Evolutionary conservation across 805 yeast genomes (phyloP).

Genomic region (Komagataella kurtzmanii): DNA sequence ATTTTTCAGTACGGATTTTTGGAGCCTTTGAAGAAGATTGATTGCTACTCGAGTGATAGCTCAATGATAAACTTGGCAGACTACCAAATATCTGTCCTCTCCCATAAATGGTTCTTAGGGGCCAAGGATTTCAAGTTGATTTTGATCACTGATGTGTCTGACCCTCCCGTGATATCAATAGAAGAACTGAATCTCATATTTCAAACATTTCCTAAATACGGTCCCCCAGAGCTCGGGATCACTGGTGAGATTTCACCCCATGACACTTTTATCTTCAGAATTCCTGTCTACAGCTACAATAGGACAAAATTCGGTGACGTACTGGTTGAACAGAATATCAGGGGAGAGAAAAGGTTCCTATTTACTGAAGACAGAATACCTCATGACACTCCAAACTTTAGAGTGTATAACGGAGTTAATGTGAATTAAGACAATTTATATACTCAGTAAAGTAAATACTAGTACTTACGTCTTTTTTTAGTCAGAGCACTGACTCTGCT

Average conservation of each 20-base stretch:
- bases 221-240: neutral
- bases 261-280: neutral
- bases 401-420: neutral
- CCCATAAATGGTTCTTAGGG: neutral
- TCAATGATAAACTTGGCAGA: neutral
- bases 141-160: neutral
- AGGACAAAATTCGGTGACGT: slow-evolving; percentile 2
- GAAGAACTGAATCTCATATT: neutral
- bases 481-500: neutral
- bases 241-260: neutral
- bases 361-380: neutral
- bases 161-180: neutral
- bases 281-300: neutral
- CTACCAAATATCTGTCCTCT: neutral
- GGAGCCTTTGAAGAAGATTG: neutral
- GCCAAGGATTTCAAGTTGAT: neutral
- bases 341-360: neutral
- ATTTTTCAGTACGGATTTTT: neutral
- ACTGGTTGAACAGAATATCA: neutral
- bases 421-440: neutral
- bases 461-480: neutral
- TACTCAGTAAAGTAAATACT: neutral
- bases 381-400: neutral
- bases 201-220: neutral
- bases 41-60: neutral